These are phyloP conservation scores for Candida ovalis DNA, from an alignment of 805 yeast genomes.

Conservation along the genomic window DNA sequence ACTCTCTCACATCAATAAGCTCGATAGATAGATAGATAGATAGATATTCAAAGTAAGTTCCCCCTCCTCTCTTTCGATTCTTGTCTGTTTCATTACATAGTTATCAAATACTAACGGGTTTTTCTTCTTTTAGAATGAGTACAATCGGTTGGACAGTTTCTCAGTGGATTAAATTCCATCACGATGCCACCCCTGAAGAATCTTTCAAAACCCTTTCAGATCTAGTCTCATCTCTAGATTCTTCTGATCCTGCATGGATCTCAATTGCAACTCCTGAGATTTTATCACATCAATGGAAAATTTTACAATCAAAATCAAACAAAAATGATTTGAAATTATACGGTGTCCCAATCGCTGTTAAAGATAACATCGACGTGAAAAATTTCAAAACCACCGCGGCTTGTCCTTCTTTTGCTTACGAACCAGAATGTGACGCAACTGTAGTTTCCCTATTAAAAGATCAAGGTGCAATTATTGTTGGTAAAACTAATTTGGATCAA, in stretches of 20 bases:
- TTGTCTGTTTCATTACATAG: background rate
- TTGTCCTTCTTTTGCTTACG: constrained; percentile 78
- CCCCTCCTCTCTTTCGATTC: background rate
- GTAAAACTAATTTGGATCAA: constrained; percentile 94
- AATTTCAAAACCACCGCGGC: constrained; percentile 90
- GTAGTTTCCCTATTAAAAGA: constrained; percentile 67
- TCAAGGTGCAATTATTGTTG: constrained; percentile 92
- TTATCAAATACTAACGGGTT: background rate
- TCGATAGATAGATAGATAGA: background rate
- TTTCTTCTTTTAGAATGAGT: constrained; percentile 5
- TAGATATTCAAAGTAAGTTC: background rate
- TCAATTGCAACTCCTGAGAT: constrained; percentile 63
- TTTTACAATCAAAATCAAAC: constrained; percentile 58
- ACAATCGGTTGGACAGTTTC: constrained; percentile 73
- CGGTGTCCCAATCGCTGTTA: constrained; percentile 94
- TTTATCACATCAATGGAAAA: constrained; percentile 72
- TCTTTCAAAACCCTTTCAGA: constrained; percentile 48
- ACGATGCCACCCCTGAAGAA: constrained; percentile 52
- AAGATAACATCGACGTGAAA: constrained; percentile 89
- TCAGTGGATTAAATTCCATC: constrained; percentile 76
- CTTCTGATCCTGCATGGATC: constrained; percentile 88
- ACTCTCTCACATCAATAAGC: background rate
- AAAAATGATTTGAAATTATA: constrained; percentile 62
- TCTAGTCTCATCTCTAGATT: background rate
- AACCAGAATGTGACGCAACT: constrained; percentile 69